Evolutionary conservation across 2,329 filamentous ascomycete species (phyloP), one percentile per base, ranked within the genome.

Genomic region (Penicillium sclerotigenum): DNA sequence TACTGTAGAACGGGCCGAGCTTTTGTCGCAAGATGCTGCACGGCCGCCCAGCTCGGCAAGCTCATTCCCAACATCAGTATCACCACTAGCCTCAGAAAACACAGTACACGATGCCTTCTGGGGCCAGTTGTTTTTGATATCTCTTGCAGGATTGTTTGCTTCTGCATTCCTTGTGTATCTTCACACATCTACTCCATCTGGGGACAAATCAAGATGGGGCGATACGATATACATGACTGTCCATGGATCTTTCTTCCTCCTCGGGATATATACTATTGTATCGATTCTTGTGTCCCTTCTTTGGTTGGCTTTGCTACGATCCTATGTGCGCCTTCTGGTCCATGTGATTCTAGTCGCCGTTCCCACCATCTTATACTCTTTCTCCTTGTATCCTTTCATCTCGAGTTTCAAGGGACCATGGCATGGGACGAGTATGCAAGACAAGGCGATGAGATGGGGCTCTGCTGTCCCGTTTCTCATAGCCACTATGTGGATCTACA

Each of bases 151-250:
- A 37, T 83, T 97, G 68, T 84, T 97, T 67, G 89, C 93, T 13
- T 93, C 91, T 0, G 95, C 91, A 67, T 86, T 96, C 60, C 81
- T 99, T 14, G 88, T 96, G 24, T 95, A 89, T 79, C 81, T 99
- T 38, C 91, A 97, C 70, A 97, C 93, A 2, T 85, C 89, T 18
- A 79, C 87, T 0, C 87, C 89, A 5, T 78, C 78, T 51, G 80
- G 81, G 52, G 89, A 89, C 68, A 82, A 83, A 57, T 87, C 88
- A 1, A 71, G 65, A 57, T 83, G 95, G 54, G 93, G 92, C 14
- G 94, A 99, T 73, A 97, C 93, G 1, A 91, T 99, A 56, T 99
- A 99, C 73, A 91, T 89, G 14, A 91, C 90, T 5, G 77, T 99
- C 34, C 87, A 89, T 65, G 86, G 87, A 48, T 97, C 92, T 0